Conservation (phyloP, 1,284 basidiomycete species). For the Ceratobasidium theobromae region DNA sequence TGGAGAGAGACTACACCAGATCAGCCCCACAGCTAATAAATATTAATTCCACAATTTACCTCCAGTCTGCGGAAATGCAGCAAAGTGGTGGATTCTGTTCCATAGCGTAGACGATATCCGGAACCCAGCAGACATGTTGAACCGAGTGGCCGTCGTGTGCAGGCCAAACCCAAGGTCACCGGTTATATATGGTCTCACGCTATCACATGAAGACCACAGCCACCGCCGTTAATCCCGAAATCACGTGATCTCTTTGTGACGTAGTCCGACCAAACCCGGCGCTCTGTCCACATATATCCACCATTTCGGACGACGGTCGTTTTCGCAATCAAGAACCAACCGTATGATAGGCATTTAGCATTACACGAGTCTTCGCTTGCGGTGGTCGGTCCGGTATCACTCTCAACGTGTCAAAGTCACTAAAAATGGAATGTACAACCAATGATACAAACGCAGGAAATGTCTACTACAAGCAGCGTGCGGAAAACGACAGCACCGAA, state of each 20-base stretch:
- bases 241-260: neutral
- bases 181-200: slow-evolving; percentile 15
- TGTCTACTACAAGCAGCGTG: neutral
- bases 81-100: slow-evolving; percentile 93
- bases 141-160: neutral
- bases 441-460: neutral
- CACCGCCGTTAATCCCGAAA: neutral
- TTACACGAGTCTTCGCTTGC: too few relatives aligned
- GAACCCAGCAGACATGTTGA: slow-evolving; percentile 45
- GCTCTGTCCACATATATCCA: too few relatives aligned
- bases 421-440: too few relatives aligned
- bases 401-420: too few relatives aligned
- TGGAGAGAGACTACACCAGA: slow-evolving; percentile 71
- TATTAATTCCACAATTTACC: slow-evolving; percentile 51
- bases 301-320: too few relatives aligned
- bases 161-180: neutral
- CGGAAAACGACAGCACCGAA: neutral
- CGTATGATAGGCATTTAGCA: too few relatives aligned
- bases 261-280: too few relatives aligned
- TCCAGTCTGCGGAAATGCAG: slow-evolving; percentile 90
- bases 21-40: neutral
- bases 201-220: neutral
- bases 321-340: too few relatives aligned
- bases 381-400: too few relatives aligned
- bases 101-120: slow-evolving; percentile 79